Evolutionary conservation across 495 filamentous ascomycete genomes (phyloP).

Genomic region (Trichoderma erinaceum): DNA sequence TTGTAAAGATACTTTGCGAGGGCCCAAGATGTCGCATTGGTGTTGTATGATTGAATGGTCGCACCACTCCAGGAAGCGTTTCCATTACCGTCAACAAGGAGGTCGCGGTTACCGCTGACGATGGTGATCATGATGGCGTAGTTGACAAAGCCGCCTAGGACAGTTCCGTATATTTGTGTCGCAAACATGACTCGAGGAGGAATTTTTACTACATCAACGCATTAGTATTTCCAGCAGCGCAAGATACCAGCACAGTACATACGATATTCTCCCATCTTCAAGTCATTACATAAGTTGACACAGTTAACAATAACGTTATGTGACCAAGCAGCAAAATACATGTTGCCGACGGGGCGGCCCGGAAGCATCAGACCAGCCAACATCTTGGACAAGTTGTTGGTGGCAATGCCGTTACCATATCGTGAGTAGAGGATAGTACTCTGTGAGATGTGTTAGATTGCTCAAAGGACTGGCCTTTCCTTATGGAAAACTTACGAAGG

Average conservation of each 20-base stretch:
- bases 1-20: constrained; percentile 38
- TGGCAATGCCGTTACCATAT: constrained; percentile 7
- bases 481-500: neutral
- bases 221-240: constrained; percentile 19
- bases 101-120: constrained; percentile 18
- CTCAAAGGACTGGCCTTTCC: neutral
- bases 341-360: constrained; percentile 22
- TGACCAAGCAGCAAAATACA: constrained; percentile 26
- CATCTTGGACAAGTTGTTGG: constrained; percentile 35
- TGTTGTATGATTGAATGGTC: constrained; percentile 33
- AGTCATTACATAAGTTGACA: constrained; percentile 28
- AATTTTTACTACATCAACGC: constrained; percentile 27
- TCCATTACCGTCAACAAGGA: constrained; percentile 14
- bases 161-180: constrained; percentile 33
- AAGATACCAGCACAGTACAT: constrained; percentile 5
- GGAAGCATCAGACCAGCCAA: constrained; percentile 26
- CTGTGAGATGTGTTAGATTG: neutral
- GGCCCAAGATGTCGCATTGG: constrained; percentile 36
- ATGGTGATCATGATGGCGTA: constrained; percentile 30
- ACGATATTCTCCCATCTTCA: constrained; percentile 25
- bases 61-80: constrained; percentile 25
- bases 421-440: constrained; percentile 7
- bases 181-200: constrained; percentile 35
- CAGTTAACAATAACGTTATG: constrained; percentile 25
- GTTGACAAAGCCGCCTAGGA: constrained; percentile 33